A percentile compares a stretch with the other conserved stretches of the same genome.
These are phyloP conservation scores for Oryza meyeriana DNA, from an alignment of 176 grass and related monocot genomes.

Conservation along the genomic window DNA sequence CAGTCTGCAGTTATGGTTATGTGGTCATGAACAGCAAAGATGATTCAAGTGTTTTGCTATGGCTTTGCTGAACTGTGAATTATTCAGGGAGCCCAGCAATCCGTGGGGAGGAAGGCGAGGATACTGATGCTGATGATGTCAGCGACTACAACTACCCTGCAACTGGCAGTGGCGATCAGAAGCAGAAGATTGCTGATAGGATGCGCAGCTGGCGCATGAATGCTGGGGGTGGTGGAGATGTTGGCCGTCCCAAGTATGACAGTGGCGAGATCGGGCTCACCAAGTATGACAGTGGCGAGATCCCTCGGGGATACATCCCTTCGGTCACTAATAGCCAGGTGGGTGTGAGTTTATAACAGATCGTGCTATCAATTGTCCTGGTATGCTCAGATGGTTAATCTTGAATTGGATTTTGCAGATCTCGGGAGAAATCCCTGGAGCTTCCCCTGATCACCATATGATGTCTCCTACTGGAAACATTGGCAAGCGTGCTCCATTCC, in stretches of 20 bases:
- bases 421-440: slow-evolving; percentile 87
- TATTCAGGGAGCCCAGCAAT: slow-evolving; percentile 74
- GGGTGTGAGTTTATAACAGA: neutral
- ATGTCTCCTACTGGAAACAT: slow-evolving; percentile 91
- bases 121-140: slow-evolving; percentile 82
- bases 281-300: slow-evolving; percentile 77
- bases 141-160: slow-evolving; percentile 94
- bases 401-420: slow-evolving; percentile 55
- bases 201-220: slow-evolving; percentile 92
- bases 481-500: slow-evolving; percentile 84
- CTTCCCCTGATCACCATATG: slow-evolving; percentile 97
- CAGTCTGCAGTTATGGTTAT: neutral
- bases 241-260: slow-evolving; percentile 85
- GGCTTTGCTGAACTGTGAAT: slow-evolving; percentile 13
- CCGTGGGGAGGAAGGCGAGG: slow-evolving; percentile 79
- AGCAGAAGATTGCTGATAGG: slow-evolving; percentile 89
- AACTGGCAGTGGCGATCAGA: slow-evolving; percentile 77
- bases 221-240: slow-evolving; percentile 52
- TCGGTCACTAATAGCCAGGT: slow-evolving; percentile 95
- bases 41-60: neutral
- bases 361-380: neutral
- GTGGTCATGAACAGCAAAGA: neutral
- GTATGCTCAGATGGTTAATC: neutral
- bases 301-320: slow-evolving; percentile 82
- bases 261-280: slow-evolving; percentile 64